phyloP scores from a whole-genome alignment of 208 protist species.

The Endotrypanum monterogeii region DNA sequence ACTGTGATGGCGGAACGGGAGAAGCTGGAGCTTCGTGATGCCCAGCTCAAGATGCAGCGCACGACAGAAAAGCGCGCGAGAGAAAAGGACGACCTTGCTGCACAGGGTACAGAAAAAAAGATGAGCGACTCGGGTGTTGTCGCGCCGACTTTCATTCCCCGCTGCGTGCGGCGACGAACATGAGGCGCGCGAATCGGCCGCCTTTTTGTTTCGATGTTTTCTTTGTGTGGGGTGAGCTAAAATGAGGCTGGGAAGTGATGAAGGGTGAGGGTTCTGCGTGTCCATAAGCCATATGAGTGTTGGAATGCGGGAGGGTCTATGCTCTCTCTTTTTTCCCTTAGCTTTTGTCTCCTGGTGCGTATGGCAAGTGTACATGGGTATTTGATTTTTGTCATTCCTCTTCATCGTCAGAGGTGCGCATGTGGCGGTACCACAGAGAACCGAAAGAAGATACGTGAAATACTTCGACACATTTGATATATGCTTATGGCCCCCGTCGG shows the following conservation, averaged over 20 bases:
- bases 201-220: neutral
- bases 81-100: constrained; percentile 8
- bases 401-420: neutral
- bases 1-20: constrained; percentile 47
- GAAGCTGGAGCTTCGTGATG: constrained; percentile 66
- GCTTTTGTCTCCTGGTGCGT: neutral
- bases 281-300: neutral
- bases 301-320: too few relatives aligned
- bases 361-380: neutral
- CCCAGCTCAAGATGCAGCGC: constrained; percentile 27
- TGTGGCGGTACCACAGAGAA: neutral
- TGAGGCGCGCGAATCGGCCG: neutral
- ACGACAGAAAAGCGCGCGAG: constrained; percentile 28
- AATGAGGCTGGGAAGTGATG: neutral
- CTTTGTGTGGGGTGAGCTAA: neutral
- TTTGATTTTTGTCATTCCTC: too few relatives aligned
- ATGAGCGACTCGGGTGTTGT: neutral
- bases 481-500: neutral
- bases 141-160: constrained; percentile 52
- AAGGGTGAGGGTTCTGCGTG: neutral
- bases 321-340: neutral
- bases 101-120: neutral
- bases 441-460: neutral
- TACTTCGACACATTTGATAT: neutral
- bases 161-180: constrained; percentile 41